Evolutionary conservation across 2,329 filamentous ascomycete species (phyloP), one percentile per base, ranked within the genome.

Genomic region (Aspergillus chevalieri): DNA sequence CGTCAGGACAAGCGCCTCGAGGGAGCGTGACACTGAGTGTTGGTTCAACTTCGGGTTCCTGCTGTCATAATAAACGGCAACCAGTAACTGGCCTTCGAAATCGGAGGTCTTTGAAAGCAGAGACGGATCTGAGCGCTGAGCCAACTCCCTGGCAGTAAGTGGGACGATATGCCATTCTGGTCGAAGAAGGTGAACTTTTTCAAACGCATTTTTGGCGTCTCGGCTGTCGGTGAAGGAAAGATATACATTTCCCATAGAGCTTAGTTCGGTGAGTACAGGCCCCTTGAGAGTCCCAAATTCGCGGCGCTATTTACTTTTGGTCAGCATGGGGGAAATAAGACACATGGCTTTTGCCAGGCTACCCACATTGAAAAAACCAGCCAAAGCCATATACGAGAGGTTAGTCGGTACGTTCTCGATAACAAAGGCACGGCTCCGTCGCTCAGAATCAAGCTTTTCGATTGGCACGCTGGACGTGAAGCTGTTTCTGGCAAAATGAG

Each of bases 141-240:
- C 64, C 62, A 77, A 77, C 15, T 78, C 72, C 24, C 65, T 68
- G 2, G 74, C 69, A 7, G 67, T 66, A 24, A 82, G 65, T 45
- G 74, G 74, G 42, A 69, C 65, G 15, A 74, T 67, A 43, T 64
- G 61, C 79, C 80, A 84, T 30, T 70, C 68, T 9, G 72, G 66
- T 43, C 70, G 68, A 30, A 70, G 64, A 15, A 74, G 56, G 1
- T 71, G 67, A 24, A 79, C 63, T 46, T 76, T 77, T 10, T 75
- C 68, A 49, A 75, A 70, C 6, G 78, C 74, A 28, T 73, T 71
- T 47, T 73, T 77, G 6, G 83, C 75, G 62, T 85, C 82, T 45
- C 80, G 75, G 45, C 84, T 77, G 57, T 86, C 83, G 6, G 74
- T 68, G 57, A 86, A 84, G 4, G 75, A 76, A 21, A 83, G 66